Evolutionary conservation across 352 stramenopile genomes (phyloP), one percentile per base, ranked within the genome.

Genomic region (Blastocystis sp.): DNA sequence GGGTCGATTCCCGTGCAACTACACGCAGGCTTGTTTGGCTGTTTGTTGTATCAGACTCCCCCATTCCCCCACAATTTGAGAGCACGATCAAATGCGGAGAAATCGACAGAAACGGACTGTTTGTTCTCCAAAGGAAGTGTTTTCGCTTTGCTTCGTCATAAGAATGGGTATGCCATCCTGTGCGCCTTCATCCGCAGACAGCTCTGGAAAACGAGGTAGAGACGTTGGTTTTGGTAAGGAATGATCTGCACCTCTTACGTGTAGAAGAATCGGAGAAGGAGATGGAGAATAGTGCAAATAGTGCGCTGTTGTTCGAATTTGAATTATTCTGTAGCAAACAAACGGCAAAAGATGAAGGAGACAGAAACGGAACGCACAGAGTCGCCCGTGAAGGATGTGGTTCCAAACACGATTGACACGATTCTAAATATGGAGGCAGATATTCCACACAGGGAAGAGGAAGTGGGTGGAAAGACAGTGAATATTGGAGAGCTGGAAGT

Each of bases 1-100:
- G 10, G 89, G 89, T 48, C 54, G 79, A 1, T 90, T 90, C 79
- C 89, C 89, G 21, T 69, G 11, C 40, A 90, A 90, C 89, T 90
- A 90, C 42, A 89, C 45, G 70, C 42, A 66, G n/a, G 89, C 59
- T 59, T 24, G 34, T 0, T 84, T 45, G 6, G 1, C 34, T 84
- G 21, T 84, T 69, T 84, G 52, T 54, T 69, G 28, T 34, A 34
- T 34, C 28, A 34, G 28, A 34, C 0, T 34, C 28, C 28, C 28
- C 28, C 28, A 34, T 34, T 34, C 28, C 28, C 28, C 28, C 28
- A 34, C 28, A 34, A 34, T 34, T 34, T 34, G 28, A 34, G 28
- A 34, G 28, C 28, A 34, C 28, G 28, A 34, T 34, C 28, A 34
- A 34, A 34, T 34, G 28, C 28, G 28, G 28, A 34, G 48, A 14